Evolutionary conservation across 345 rosid species (phyloP).

Genomic region (Lumnitzera racemosa): DNA sequence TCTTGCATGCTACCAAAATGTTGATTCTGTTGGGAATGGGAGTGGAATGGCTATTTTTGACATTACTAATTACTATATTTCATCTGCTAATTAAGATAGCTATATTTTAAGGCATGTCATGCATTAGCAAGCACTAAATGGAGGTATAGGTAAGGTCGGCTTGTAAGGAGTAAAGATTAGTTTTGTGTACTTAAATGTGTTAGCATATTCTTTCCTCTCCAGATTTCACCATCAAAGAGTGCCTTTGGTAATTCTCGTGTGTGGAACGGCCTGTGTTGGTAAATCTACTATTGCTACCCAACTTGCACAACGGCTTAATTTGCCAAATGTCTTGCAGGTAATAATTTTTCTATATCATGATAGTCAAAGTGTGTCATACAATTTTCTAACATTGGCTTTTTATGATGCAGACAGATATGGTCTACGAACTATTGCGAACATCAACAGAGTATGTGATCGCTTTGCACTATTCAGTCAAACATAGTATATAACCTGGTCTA

Average conservation of each 20-base stretch:
- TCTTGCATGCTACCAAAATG: no score
- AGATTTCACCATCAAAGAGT: conserved; percentile 99
- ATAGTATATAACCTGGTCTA: no score
- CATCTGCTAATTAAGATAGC: no score
- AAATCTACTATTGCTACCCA: conserved; percentile 98
- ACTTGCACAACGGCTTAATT: conserved; percentile 93
- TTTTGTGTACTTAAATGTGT: no score
- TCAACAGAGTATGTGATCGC: conserved; percentile 16
- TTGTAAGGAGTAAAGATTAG: no score
- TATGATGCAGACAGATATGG: conserved; percentile 17
- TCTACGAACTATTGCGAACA: conserved; percentile 19
- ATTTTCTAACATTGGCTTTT: not conserved
- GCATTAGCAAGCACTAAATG: not conserved
- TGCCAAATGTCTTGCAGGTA: conserved; percentile 97
- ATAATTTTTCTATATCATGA: not conserved
- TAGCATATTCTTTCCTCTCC: conserved; percentile 12
- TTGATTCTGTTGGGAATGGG: no score
- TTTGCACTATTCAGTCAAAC: not conserved
- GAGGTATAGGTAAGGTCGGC: no score
- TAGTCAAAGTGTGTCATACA: no score
- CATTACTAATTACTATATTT: no score
- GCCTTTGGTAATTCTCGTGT: conserved; percentile 95
- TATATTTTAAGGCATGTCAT: not conserved
- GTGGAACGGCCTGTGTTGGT: conserved; percentile 98
- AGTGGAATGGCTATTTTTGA: no score